These are phyloP conservation scores for Trichocomaceae sp. DNA, from an alignment of 2,329 filamentous ascomycete genomes.

Conservation along the genomic window DNA sequence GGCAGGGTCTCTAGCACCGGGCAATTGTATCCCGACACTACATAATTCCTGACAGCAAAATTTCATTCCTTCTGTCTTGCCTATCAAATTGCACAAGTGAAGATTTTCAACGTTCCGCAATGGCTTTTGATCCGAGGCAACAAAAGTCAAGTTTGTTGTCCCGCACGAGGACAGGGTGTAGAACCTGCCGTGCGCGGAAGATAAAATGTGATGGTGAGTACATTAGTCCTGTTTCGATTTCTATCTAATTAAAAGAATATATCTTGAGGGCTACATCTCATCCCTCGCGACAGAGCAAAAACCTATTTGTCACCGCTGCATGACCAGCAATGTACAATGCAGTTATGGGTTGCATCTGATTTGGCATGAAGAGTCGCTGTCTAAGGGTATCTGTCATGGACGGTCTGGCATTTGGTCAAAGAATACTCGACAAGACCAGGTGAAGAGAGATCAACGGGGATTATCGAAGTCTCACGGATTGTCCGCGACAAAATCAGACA, in stretches of 20 bases:
- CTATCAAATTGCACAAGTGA: not conserved
- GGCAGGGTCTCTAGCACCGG: too few species aligned
- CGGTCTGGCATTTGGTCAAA: conserved; percentile 22
- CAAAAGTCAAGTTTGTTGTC: conserved; percentile 11
- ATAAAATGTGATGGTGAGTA: conserved; percentile 21
- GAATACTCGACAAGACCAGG: conserved; percentile 2
- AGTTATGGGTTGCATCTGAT: conserved; percentile 19
- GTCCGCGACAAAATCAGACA: not conserved
- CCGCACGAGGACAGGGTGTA: conserved; percentile 19
- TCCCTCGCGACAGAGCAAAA: conserved; percentile 7
- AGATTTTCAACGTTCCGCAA: not conserved
- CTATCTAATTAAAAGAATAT: conserved; percentile 5
- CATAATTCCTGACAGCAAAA: too few species aligned
- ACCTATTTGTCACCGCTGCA: conserved; percentile 20
- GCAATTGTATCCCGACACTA: too few species aligned
- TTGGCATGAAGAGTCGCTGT: conserved; percentile 23
- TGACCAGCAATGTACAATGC: conserved; percentile 11
- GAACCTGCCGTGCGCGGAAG: conserved; percentile 18
- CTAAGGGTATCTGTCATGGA: conserved; percentile 23
- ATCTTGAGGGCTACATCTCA: not conserved
- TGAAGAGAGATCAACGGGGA: not conserved
- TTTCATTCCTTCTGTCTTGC: not conserved
- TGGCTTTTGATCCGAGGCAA: not conserved
- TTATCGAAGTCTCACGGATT: not conserved
- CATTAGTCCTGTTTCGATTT: not conserved